Evolutionary conservation across 495 filamentous ascomycete genomes (phyloP).

Genomic region (Aspergillus nanangensis): DNA sequence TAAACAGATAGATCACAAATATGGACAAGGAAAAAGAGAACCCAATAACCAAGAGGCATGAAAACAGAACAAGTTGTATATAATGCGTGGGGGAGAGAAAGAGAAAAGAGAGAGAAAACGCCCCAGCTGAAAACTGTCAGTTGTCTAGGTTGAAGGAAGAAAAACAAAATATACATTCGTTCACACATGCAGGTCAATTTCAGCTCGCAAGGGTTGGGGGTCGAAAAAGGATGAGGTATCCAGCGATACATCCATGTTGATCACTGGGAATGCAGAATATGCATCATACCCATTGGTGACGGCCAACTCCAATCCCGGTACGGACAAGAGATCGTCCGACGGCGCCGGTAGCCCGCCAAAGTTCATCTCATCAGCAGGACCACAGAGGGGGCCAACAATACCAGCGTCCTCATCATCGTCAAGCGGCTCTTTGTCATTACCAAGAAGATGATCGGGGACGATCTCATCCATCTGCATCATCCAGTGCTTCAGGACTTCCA

Average conservation of each 20-base stretch:
- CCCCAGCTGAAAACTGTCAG: not conserved
- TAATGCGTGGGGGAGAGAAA: no score
- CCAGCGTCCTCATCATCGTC: conserved; percentile 17
- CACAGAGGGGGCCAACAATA: no score
- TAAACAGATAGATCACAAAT: no score
- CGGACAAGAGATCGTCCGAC: conserved; percentile 9
- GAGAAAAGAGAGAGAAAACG: conserved; percentile 9
- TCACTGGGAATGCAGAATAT: conserved; percentile 18
- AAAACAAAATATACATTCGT: conserved; percentile 3
- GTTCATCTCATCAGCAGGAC: conserved; percentile 10
- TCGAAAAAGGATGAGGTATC: conserved; percentile 34
- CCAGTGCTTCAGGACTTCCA: conserved; percentile 78
- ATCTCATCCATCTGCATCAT: conserved; percentile 64
- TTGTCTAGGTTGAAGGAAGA: conserved; percentile 3
- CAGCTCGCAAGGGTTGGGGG: conserved; percentile 26
- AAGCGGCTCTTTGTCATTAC: conserved; percentile 12
- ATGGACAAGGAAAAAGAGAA: no score
- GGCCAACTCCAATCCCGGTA: conserved; percentile 23
- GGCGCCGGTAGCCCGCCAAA: conserved; percentile 6
- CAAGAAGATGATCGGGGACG: conserved; percentile 29
- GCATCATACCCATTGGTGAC: conserved; percentile 28
- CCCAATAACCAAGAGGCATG: no score
- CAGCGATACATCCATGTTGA: conserved; percentile 24
- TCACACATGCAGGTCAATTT: conserved; percentile 34
- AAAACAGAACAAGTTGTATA: no score